phyloP scores from a whole-genome alignment of 495 filamentous ascomycete species.

The Penicillium malachiteum region DNA sequence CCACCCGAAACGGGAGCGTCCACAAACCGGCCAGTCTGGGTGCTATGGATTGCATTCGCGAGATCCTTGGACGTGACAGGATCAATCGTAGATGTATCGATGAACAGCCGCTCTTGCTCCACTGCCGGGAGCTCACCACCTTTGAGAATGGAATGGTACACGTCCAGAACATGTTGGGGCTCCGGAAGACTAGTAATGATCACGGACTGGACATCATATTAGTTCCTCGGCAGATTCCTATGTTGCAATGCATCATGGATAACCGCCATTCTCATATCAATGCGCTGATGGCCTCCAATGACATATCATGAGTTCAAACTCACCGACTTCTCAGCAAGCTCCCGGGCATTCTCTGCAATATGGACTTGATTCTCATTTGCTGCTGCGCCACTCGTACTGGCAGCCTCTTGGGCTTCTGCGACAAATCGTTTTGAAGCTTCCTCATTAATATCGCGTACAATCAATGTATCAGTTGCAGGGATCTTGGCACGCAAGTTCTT shows the following conservation, averaged over 20 bases:
- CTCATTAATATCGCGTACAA: conserved; percentile 73
- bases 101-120: conserved; percentile 61
- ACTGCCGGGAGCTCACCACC: conserved; percentile 36
- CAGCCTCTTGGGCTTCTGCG: conserved; percentile 53
- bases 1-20: conserved; percentile 87
- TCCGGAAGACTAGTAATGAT: conserved; percentile 81
- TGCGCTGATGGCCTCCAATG: too few species aligned
- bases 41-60: conserved; percentile 57
- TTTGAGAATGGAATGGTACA: conserved; percentile 65
- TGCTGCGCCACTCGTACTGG: conserved; percentile 20
- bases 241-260: too few species aligned
- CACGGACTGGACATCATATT: conserved; percentile 54
- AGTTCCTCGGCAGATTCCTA: not conserved
- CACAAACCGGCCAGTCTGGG: conserved; percentile 60
- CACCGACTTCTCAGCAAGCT: conserved; percentile 74
- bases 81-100: conserved; percentile 86
- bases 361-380: conserved; percentile 50
- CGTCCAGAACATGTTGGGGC: conserved; percentile 71
- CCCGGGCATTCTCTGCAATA: conserved; percentile 54
- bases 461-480: conserved; percentile 62
- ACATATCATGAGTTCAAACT: conserved; percentile 30
- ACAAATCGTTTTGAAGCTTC: conserved; percentile 58
- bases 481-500: conserved; percentile 79
- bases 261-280: too few species aligned
- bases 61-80: conserved; percentile 70